Evolutionary conservation across 1,284 basidiomycete species (phyloP).

Genomic region (Austropuccinia psidii): DNA sequence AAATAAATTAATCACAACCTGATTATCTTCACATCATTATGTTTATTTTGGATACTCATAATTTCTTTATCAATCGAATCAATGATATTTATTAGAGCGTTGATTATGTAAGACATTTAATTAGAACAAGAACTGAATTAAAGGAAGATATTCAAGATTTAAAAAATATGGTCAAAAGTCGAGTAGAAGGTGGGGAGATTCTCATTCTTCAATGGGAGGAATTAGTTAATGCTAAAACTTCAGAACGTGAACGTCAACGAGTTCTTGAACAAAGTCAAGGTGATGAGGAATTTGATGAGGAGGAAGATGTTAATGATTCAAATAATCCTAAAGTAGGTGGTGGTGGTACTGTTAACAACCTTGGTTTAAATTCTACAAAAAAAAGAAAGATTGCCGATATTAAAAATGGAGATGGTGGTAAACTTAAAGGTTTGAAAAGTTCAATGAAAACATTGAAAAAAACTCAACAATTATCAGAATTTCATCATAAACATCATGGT

Average conservation of each 20-base stretch:
- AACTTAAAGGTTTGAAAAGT: not conserved
- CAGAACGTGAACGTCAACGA: constrained; percentile 35
- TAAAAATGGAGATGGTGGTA: not conserved
- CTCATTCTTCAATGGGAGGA: constrained; percentile 40
- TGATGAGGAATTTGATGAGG: constrained; percentile 38
- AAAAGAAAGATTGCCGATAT: constrained; percentile 19
- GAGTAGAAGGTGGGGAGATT: constrained; percentile 39
- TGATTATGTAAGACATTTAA: constrained; percentile 42
- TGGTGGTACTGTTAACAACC: not conserved
- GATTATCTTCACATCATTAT: not conserved
- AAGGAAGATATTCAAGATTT: constrained; percentile 41
- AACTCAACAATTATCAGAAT: not conserved
- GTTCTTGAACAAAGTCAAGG: constrained; percentile 37
- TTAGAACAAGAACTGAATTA: constrained; percentile 37
- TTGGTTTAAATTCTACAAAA: constrained; percentile 8
- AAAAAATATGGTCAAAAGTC: constrained; percentile 39
- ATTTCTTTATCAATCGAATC: too few species aligned
- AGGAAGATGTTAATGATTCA: constrained; percentile 36
- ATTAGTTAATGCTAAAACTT: constrained; percentile 29
- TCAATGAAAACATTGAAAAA: not conserved
- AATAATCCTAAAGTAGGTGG: not conserved
- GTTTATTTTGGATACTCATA: not conserved
- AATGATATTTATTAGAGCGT: constrained; percentile 36
- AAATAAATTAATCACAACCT: not conserved
- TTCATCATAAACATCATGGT: not conserved